A percentile compares a stretch with the other conserved stretches of the same genome.
Conservation (phyloP, 2,329 filamentous ascomycete genomes). For the Verruconis gallopava region DNA sequence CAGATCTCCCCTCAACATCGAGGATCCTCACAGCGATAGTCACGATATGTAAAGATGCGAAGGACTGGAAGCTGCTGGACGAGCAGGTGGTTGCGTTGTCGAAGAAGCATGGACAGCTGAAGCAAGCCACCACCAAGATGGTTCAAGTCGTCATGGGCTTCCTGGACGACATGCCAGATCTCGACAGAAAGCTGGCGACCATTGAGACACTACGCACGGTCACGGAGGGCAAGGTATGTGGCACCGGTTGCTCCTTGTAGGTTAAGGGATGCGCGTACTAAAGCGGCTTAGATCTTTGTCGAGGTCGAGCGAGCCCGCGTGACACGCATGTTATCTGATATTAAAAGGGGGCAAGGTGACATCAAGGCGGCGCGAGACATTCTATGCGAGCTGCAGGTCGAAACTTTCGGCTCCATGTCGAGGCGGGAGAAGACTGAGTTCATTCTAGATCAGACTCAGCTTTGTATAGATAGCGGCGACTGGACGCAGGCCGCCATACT, state of each 20-base stretch:
- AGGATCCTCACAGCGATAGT: constrained; percentile 77
- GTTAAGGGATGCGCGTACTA: background rate
- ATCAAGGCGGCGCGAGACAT: constrained; percentile 82
- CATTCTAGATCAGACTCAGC: constrained; percentile 82
- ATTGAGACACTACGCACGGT: constrained; percentile 94
- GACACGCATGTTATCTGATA: constrained; percentile 87
- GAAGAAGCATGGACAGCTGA: constrained; percentile 99
- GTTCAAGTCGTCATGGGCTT: constrained; percentile 93
- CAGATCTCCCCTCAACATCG: constrained; percentile 90
- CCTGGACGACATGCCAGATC: constrained; percentile 68
- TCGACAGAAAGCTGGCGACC: constrained; percentile 80
- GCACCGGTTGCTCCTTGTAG: too few relatives aligned
- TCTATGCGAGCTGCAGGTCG: constrained; percentile 92
- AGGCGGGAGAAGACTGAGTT: constrained; percentile 97
- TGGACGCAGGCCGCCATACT: constrained; percentile 94
- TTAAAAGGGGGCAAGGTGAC: constrained; percentile 94
- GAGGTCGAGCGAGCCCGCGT: constrained; percentile 95
- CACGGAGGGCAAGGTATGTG: constrained; percentile 77
- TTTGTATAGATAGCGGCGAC: constrained; percentile 91
- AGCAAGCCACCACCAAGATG: constrained; percentile 98
- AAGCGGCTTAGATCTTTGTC: constrained; percentile 64
- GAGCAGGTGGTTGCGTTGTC: constrained; percentile 92
- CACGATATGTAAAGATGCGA: constrained; percentile 83
- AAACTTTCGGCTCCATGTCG: constrained; percentile 98
- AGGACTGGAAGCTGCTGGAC: constrained; percentile 89